phyloP scores from a whole-genome alignment of 352 stramenopile species.

The Phytophthora rubi region DNA sequence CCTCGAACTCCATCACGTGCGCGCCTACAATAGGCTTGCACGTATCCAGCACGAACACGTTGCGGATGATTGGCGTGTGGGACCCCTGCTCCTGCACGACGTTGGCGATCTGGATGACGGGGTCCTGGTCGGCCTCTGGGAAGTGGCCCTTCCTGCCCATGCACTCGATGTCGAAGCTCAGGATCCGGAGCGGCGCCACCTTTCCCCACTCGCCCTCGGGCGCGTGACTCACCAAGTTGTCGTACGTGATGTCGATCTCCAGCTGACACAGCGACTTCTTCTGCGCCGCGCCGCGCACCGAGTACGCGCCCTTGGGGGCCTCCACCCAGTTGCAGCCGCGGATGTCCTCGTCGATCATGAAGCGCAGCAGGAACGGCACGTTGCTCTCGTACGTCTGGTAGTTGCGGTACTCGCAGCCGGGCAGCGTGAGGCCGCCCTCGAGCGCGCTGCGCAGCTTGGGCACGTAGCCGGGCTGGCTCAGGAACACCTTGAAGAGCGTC shows the following conservation, averaged over 20 bases:
- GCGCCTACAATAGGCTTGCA: slow-evolving; percentile 99
- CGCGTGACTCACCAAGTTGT: slow-evolving; percentile 95
- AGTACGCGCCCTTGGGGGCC: slow-evolving; percentile 92
- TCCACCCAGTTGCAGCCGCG: slow-evolving; percentile 98
- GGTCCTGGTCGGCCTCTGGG: slow-evolving; percentile 92
- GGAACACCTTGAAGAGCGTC: slow-evolving; percentile 91
- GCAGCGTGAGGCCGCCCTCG: slow-evolving; percentile 82
- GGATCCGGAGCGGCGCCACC: slow-evolving; percentile 96
- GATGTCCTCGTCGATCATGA: slow-evolving; percentile 99
- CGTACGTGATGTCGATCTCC: slow-evolving; percentile 98
- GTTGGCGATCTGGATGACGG: slow-evolving; percentile 99
- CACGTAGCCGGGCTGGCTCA: slow-evolving; percentile 96
- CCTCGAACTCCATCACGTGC: slow-evolving; percentile 97
- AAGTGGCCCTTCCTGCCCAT: slow-evolving; percentile 97
- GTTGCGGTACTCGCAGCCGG: slow-evolving; percentile 67
- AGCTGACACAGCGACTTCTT: slow-evolving; percentile 94
- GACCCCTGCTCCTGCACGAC: slow-evolving; percentile 92
- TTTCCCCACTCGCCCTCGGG: slow-evolving; percentile 96
- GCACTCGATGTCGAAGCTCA: slow-evolving; percentile 99
- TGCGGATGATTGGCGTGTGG: slow-evolving; percentile 81
- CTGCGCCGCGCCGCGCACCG: slow-evolving; percentile 64
- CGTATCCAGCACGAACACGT: slow-evolving; percentile 98
- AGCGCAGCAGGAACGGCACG: slow-evolving; percentile 98
- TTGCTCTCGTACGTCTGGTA: slow-evolving; percentile 98
- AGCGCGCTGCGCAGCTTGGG: slow-evolving; percentile 93